Conservation (phyloP, 1,139 yeast species). For the Yamadazyma sp. region DNA sequence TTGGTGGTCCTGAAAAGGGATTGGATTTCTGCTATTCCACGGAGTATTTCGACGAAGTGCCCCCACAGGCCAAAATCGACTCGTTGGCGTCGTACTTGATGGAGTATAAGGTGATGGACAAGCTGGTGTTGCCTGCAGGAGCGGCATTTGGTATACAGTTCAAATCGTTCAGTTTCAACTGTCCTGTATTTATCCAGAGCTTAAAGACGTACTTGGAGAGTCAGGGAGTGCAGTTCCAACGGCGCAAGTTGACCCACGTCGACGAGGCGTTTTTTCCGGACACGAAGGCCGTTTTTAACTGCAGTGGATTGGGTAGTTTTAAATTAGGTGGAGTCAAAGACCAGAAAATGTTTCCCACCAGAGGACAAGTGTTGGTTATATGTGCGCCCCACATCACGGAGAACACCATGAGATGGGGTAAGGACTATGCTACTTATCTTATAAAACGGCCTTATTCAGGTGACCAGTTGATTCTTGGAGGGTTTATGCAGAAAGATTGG, state of each 20-base stretch:
- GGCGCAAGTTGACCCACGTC: constrained; percentile 43
- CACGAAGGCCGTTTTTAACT: constrained; percentile 59
- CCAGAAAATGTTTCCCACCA: constrained; percentile 53
- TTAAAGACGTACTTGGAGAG: constrained; percentile 11
- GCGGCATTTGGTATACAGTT: constrained; percentile 53
- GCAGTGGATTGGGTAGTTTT: constrained; percentile 70
- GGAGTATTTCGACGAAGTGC: constrained; percentile 52
- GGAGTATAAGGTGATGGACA: constrained; percentile 10
- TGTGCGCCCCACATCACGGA: constrained; percentile 56
- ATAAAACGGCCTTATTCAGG: constrained; percentile 65
- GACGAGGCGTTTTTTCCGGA: constrained; percentile 48
- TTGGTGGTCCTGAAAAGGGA: constrained; percentile 57
- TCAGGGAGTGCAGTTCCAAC: constrained; percentile 13
- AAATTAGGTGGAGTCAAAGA: constrained; percentile 60
- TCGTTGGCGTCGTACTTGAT: constrained; percentile 11
- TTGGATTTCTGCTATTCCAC: constrained; percentile 51
- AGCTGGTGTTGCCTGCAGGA: constrained; percentile 23
- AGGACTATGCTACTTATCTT: constrained; percentile 55
- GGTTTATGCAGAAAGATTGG: constrained; percentile 58
- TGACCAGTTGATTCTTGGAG: constrained; percentile 59
- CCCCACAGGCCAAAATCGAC: constrained; percentile 11
- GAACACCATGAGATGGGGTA: constrained; percentile 54
- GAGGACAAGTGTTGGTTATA: constrained; percentile 70
- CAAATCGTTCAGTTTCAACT: constrained; percentile 65
- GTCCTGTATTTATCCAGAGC: constrained; percentile 30